Percentiles rank a stretch among this genome's conserved stretches.
Conservation (phyloP, 257 asterid genomes). For the Gardenia jasminoides region DNA sequence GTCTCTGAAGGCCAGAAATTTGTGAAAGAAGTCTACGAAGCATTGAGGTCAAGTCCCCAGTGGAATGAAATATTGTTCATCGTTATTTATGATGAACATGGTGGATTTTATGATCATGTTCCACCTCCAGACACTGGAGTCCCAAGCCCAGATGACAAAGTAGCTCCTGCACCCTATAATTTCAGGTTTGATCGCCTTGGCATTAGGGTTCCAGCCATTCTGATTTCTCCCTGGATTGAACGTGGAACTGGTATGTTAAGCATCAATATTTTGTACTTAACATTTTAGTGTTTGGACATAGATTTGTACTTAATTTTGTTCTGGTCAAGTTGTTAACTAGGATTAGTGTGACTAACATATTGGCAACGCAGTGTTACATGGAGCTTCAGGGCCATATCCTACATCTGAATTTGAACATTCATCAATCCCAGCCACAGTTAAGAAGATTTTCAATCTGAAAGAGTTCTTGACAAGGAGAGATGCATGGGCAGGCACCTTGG, state of each 20-base stretch:
- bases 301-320: neutral
- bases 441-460: conserved; percentile 57
- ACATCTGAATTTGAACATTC: conserved; percentile 73
- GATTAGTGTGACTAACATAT: neutral
- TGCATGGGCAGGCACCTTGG: conserved; percentile 77
- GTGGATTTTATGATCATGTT: conserved; percentile 76
- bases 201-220: conserved; percentile 64
- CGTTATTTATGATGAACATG: conserved; percentile 64
- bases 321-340: neutral
- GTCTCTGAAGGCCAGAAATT: conserved; percentile 60
- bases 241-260: conserved; percentile 54
- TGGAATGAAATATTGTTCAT: conserved; percentile 63
- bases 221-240: conserved; percentile 70
- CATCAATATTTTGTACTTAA: neutral
- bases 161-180: conserved; percentile 52
- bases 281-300: too few species aligned
- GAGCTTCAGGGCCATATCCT: conserved; percentile 59
- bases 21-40: conserved; percentile 58
- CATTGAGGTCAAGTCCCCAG: conserved; percentile 66
- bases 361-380: conserved; percentile 46
- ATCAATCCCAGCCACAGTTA: conserved; percentile 73
- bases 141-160: conserved; percentile 61
- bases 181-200: conserved; percentile 69
- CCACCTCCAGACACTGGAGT: conserved; percentile 56
- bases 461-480: conserved; percentile 63